Evolutionary conservation across 2,329 filamentous ascomycete species (phyloP).

Genomic region (Lasiodiplodia theobromae): DNA sequence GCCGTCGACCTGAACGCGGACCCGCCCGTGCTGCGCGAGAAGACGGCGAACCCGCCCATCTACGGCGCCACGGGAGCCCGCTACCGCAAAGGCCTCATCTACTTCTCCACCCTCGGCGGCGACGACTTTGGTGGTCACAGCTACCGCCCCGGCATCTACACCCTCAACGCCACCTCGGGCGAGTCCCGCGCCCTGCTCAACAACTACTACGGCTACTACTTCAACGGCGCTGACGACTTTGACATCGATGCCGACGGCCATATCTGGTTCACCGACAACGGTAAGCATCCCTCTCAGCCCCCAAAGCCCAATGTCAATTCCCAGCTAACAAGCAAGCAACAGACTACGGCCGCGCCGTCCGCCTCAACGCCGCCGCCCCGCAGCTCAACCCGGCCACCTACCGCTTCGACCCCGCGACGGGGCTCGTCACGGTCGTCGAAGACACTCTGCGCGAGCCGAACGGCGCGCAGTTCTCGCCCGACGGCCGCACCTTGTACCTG

Average conservation of each 20-base stretch:
- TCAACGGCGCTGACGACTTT: slow-evolving; percentile 21
- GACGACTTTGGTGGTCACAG: neutral
- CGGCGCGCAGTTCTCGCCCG: slow-evolving; percentile 22
- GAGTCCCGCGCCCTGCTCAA: slow-evolving; percentile 10
- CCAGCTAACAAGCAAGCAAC: slow-evolving; percentile 51
- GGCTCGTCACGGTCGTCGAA: slow-evolving; percentile 1
- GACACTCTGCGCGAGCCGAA: slow-evolving; percentile 13
- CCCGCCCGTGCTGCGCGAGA: neutral
- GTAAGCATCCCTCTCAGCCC: no score
- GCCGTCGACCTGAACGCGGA: slow-evolving; percentile 15
- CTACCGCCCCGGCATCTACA: slow-evolving; percentile 14
- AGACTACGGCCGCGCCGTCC: slow-evolving; percentile 42
- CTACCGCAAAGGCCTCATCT: slow-evolving; percentile 9
- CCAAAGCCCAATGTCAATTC: no score
- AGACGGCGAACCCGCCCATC: neutral
- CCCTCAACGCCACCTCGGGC: slow-evolving; percentile 12
- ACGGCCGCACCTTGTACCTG: slow-evolving; percentile 3
- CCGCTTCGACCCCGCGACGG: slow-evolving; percentile 58
- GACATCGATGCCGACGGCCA: slow-evolving; percentile 4
- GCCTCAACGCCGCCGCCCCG: slow-evolving; percentile 37
- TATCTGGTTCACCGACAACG: slow-evolving; percentile 27
- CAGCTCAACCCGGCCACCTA: slow-evolving; percentile 38
- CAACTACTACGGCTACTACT: slow-evolving; percentile 27
- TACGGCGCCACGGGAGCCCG: neutral
- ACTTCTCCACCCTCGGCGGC: slow-evolving; percentile 5